Conservation (phyloP, 495 filamentous ascomycete genomes). For the Trichoderma orchidacearum region DNA sequence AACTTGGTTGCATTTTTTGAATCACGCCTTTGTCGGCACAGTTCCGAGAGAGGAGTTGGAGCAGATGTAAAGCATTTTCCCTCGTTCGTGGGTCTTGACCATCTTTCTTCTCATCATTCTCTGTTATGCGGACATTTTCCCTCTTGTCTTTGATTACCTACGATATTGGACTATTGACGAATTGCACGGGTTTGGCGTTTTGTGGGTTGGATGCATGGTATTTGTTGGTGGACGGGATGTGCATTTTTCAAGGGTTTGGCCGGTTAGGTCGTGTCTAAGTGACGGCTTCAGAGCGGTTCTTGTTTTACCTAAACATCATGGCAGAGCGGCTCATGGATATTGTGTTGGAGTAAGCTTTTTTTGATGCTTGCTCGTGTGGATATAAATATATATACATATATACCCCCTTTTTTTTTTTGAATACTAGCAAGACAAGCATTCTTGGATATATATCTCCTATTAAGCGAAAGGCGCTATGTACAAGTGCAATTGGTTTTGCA, state of each 20-base stretch:
- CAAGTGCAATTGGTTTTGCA: no score
- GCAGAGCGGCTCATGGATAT: background rate
- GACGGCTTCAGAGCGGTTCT: background rate
- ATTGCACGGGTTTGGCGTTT: background rate
- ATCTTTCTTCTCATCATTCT: background rate
- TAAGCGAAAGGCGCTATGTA: no score
- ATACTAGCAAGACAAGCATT: background rate
- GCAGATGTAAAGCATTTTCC: slow-evolving; percentile 14
- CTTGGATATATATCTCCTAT: background rate
- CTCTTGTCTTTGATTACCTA: background rate
- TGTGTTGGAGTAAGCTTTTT: background rate
- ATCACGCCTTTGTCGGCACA: slow-evolving; percentile 67
- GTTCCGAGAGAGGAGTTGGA: slow-evolving; percentile 46
- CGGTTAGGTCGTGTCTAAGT: background rate
- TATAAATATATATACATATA: background rate
- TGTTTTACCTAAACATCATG: background rate
- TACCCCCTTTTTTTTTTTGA: background rate
- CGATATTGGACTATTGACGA: background rate
- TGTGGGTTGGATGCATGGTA: background rate
- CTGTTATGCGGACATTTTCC: background rate
- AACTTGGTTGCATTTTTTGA: slow-evolving; percentile 64
- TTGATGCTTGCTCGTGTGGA: background rate
- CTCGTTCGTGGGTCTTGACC: background rate
- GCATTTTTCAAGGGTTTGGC: background rate
- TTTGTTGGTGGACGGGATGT: background rate